These are phyloP conservation scores for Solanum ossicruentum DNA, from an alignment of 257 asterid genomes.

Conservation along the genomic window DNA sequence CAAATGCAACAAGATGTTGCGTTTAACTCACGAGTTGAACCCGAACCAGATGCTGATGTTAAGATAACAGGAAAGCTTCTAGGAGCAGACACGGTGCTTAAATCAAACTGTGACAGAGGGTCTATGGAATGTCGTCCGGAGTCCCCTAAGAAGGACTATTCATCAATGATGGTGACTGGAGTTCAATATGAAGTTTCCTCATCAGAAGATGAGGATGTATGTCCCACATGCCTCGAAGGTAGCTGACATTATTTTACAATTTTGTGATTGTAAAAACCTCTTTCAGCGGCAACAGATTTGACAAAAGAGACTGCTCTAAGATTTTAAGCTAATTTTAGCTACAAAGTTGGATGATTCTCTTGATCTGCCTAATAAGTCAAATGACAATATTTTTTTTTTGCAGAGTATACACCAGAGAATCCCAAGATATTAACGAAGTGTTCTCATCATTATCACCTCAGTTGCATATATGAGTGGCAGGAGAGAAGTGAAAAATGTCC, in stretches of 20 bases:
- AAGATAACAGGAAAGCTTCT: background rate
- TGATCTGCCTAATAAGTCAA: background rate
- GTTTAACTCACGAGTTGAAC: conserved; percentile 9
- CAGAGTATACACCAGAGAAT: conserved; percentile 49
- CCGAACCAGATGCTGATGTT: conserved; percentile 5
- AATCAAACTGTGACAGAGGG: background rate
- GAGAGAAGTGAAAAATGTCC: conserved; percentile 53
- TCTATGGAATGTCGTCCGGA: background rate
- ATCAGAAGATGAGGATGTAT: conserved; percentile 30
- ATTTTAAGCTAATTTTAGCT: background rate
- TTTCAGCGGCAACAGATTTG: background rate
- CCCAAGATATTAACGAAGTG: conserved; percentile 43
- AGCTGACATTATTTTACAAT: background rate
- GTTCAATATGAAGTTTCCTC: background rate
- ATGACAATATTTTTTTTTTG: background rate
- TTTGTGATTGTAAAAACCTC: background rate
- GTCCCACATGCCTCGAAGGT: conserved; percentile 77
- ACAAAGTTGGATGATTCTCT: background rate
- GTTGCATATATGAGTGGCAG: conserved; percentile 72
- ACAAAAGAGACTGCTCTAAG: background rate
- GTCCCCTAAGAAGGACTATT: conserved; percentile 4
- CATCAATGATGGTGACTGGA: background rate
- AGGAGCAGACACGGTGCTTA: background rate
- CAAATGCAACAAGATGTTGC: conserved; percentile 2
- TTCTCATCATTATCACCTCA: conserved; percentile 53